phyloP scores from a whole-genome alignment of 371 early-diverging fungal species.

The Mucor circinelloides region DNA sequence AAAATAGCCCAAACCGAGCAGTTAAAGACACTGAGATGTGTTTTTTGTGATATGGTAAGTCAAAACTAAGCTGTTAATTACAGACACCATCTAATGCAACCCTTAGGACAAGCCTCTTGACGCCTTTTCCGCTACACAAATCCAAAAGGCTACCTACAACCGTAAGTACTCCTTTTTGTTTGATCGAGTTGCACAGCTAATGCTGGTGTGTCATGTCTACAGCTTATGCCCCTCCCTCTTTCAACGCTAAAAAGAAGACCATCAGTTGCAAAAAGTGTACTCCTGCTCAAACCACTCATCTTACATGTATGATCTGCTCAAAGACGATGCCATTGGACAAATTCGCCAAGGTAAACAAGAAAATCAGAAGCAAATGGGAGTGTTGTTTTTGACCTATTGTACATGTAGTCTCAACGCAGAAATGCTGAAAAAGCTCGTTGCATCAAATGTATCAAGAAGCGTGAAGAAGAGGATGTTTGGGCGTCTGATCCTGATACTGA shows the following conservation, averaged over 20 bases:
- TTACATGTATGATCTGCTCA: slow-evolving; percentile 53
- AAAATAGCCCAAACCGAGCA: not conserved
- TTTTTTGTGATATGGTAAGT: slow-evolving; percentile 25
- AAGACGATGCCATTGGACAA: slow-evolving; percentile 38
- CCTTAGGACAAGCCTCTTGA: slow-evolving; percentile 30
- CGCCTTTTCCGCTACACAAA: slow-evolving; percentile 23
- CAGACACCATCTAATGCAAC: not conserved
- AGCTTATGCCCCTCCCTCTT: slow-evolving; percentile 48
- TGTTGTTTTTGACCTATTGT: not conserved
- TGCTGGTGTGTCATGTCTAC: not conserved
- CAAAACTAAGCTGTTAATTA: not conserved
- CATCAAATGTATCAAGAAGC: slow-evolving; percentile 50
- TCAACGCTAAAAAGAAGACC: slow-evolving; percentile 40
- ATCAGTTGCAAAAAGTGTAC: slow-evolving; percentile 55
- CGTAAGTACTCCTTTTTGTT: slow-evolving; percentile 4
- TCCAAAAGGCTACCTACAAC: slow-evolving; percentile 22
- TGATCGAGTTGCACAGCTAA: no score
- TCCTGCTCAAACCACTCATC: slow-evolving; percentile 29
- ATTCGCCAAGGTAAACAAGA: slow-evolving; percentile 47
- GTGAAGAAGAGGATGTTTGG: slow-evolving; percentile 51
- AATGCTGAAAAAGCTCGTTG: slow-evolving; percentile 56
- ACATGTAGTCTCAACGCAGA: slow-evolving; percentile 44
- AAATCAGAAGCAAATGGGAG: not conserved
- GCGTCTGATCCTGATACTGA: slow-evolving; percentile 46
- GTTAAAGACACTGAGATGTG: slow-evolving; percentile 15